Percentiles rank a stretch among this genome's conserved stretches.
phyloP scores from a whole-genome alignment of 192 early-diverging fungal genomes.

The Haplosporangium gracile region DNA sequence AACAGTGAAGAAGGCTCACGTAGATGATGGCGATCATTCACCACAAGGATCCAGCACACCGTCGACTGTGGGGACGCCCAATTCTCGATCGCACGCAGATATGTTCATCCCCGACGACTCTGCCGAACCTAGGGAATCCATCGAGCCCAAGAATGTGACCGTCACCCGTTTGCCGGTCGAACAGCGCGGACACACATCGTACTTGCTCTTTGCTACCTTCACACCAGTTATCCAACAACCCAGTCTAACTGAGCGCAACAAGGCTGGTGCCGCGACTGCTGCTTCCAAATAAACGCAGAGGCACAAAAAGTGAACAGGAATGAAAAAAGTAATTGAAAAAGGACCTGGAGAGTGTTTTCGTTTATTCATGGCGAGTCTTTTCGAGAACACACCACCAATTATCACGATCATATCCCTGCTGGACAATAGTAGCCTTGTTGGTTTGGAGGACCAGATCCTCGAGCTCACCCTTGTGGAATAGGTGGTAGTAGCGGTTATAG shows the following conservation, averaged over 20 bases:
- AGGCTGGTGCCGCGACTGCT: background rate
- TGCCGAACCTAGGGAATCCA: conserved; percentile 36
- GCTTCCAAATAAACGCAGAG: background rate
- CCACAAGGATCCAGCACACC: conserved; percentile 6
- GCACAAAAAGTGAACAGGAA: background rate
- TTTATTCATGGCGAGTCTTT: conserved; percentile 57
- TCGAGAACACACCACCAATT: conserved; percentile 92
- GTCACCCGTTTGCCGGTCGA: conserved; percentile 72
- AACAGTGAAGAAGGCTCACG: background rate
- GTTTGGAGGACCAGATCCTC: conserved; percentile 72
- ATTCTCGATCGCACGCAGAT: background rate
- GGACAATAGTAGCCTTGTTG: conserved; percentile 67
- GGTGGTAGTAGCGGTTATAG: conserved; percentile 86
- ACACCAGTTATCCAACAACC: conserved; percentile 59
- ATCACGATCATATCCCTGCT: conserved; percentile 93
- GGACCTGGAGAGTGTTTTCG: background rate
- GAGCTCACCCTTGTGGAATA: conserved; percentile 91
- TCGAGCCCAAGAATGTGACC: conserved; percentile 60
- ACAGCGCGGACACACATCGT: conserved; percentile 93
- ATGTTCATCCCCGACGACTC: conserved; percentile 15
- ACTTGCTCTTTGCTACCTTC: conserved; percentile 92
- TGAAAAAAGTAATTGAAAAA: background rate
- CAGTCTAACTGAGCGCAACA: conserved; percentile 21
- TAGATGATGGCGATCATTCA: conserved; percentile 8
- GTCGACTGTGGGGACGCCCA: conserved; percentile 7